Base-by-base conservation (phyloP, 1,284 basidiomycete genomes). In the Ustilago shanxiensis region DNA sequence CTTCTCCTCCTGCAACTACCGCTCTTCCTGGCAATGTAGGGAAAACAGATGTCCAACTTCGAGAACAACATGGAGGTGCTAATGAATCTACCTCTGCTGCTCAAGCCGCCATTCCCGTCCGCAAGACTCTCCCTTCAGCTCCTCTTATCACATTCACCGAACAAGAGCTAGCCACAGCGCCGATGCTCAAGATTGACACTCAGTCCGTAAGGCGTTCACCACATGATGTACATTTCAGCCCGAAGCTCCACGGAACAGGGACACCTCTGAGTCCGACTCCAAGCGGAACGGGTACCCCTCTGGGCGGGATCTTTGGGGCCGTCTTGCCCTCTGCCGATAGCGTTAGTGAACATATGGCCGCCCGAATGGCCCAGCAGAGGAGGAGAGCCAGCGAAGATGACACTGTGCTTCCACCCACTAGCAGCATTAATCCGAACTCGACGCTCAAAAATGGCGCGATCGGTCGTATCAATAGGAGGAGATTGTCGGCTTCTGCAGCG, bases 111-210 rank as follows among this genome's bases (percentile, higher is more conserved):
- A 39, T 63, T 16, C 53, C 66, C 1, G 37, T 29, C 1, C 70
- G 60, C 22, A 70, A 62, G 33, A 13, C n/a, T 22, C 49, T 67
- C 49, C 77, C 66, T 0, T 37, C 61, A 3, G 66, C 70, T 2
- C 77, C 77, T 8, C 52, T 77, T 1, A 71, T 77, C 51, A 64
- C 73, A 2, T 77, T 77, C 31, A 60, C 66, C 1, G 57, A 71
- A 37, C 54, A 70, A 14, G 70, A 77, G 33, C 50, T 77, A 26
- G 39, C 50, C 14, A 22, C 22, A 0, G 50, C 59, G 10, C 67
- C 66, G 5, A 28, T 26, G 14, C 55, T 73, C 14, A 61, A 60
- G 35, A 26, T 74, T 18, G 71, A 73, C 26, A 74, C 67, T 31
- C 64, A 68, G 45, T 52, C 13, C 28, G 66, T 61, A 9, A 41